Evolutionary conservation across 176 grass and related monocot species (phyloP).

Genomic region (Triticum turgidum): DNA sequence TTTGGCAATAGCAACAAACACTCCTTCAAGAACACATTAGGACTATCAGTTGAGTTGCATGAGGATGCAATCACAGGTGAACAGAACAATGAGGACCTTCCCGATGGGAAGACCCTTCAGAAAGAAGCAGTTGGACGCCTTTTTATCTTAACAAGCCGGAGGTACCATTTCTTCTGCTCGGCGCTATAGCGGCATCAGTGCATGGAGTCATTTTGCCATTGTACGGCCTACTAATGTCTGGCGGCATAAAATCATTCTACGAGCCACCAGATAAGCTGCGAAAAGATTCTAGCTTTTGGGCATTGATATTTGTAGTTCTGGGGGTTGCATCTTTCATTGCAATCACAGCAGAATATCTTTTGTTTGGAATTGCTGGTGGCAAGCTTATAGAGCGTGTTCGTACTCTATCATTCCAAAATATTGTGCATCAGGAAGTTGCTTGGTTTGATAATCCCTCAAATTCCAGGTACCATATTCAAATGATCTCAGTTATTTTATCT

Average conservation of each 20-base stretch:
- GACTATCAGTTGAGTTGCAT: conserved; percentile 27
- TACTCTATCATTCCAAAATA: conserved; percentile 52
- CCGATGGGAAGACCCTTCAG: background rate
- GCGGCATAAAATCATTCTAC: conserved; percentile 56
- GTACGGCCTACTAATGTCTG: conserved; percentile 51
- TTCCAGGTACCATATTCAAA: conserved; percentile 47
- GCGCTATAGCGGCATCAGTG: conserved; percentile 61
- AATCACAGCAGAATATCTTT: conserved; percentile 49
- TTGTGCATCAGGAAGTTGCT: conserved; percentile 61
- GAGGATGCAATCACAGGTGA: conserved; percentile 7
- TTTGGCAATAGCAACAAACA: conserved; percentile 28
- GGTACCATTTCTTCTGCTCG: conserved; percentile 51
- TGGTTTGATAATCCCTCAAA: conserved; percentile 79
- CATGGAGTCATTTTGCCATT: conserved; percentile 66
- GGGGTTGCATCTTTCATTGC: conserved; percentile 34
- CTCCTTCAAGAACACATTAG: conserved; percentile 36
- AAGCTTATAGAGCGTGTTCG: conserved; percentile 65
- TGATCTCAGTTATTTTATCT: background rate
- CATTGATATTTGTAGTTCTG: conserved; percentile 49
- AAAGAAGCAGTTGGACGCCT: conserved; percentile 50
- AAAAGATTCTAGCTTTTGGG: conserved; percentile 67
- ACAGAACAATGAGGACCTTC: conserved; percentile 6
- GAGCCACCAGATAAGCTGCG: conserved; percentile 44
- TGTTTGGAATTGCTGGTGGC: conserved; percentile 73
- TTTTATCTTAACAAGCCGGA: conserved; percentile 67